Percentiles rank a stretch among this genome's conserved stretches.
These are phyloP conservation scores for Lyophyllum decastes DNA, from an alignment of 768 basidiomycete species.

Conservation along the genomic window DNA sequence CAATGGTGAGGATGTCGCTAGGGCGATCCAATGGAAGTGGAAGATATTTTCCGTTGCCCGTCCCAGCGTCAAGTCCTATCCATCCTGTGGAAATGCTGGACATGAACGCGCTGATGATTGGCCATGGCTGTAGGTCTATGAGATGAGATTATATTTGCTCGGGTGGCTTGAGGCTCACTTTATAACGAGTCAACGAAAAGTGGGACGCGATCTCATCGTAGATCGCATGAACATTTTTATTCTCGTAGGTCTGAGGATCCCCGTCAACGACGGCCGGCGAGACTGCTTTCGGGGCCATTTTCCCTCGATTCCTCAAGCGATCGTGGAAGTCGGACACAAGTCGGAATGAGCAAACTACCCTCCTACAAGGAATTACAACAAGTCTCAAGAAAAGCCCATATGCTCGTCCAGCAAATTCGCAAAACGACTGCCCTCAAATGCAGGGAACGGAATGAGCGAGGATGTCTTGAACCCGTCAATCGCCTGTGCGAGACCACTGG, in stretches of 20 bases:
- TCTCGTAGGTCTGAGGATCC: slow-evolving; percentile 64
- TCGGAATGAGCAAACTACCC: not conserved
- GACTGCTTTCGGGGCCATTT: slow-evolving; percentile 30
- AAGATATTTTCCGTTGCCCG: slow-evolving; percentile 98
- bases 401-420: slow-evolving; percentile 69
- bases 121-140: slow-evolving; percentile 71
- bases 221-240: slow-evolving; percentile 74
- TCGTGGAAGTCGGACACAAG: slow-evolving; percentile 14
- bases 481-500: slow-evolving; percentile 54
- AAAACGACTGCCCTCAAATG: slow-evolving; percentile 69
- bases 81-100: slow-evolving; percentile 70
- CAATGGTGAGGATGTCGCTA: slow-evolving; percentile 68
- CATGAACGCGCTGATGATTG: slow-evolving; percentile 78
- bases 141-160: not conserved
- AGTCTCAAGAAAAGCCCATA: slow-evolving; percentile 61
- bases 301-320: not conserved
- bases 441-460: slow-evolving; percentile 59
- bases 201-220: slow-evolving; percentile 87
- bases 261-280: slow-evolving; percentile 42
- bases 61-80: slow-evolving; percentile 92
- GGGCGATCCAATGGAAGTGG: slow-evolving; percentile 68
- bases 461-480: slow-evolving; percentile 51
- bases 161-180: slow-evolving; percentile 44
- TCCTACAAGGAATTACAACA: not conserved
- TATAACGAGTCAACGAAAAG: slow-evolving; percentile 89